Conservation (phyloP, 345 rosid species). For the Physaria fendleri region DNA sequence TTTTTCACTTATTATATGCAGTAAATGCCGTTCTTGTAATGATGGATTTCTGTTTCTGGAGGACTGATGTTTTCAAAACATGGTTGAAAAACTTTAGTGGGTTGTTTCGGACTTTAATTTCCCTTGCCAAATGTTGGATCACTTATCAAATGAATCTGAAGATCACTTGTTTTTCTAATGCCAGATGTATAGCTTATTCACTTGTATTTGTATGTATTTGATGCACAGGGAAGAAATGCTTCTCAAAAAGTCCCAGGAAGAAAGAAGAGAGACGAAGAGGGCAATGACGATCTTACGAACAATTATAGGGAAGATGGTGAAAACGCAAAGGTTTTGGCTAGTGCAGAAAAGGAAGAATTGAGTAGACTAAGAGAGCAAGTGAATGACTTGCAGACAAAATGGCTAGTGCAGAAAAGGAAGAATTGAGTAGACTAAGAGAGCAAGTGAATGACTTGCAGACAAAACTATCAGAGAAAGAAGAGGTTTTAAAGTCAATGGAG, state of each 20-base stretch:
- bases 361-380: slow-evolving; percentile 58
- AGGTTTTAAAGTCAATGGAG: slow-evolving; percentile 65
- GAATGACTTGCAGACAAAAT: slow-evolving; percentile 60
- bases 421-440: slow-evolving; percentile 52
- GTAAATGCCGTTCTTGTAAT: neutral
- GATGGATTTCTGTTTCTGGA: slow-evolving; percentile 7
- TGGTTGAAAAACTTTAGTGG: slow-evolving; percentile 1
- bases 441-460: slow-evolving; percentile 68
- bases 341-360: slow-evolving; percentile 59
- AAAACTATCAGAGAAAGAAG: slow-evolving; percentile 80
- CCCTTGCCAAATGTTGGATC: neutral
- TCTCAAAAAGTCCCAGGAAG: slow-evolving; percentile 52
- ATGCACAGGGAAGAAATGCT: slow-evolving; percentile 54
- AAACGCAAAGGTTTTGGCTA: slow-evolving; percentile 37
- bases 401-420: slow-evolving; percentile 51
- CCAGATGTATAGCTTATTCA: neutral
- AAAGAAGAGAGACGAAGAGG: slow-evolving; percentile 61
- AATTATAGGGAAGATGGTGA: slow-evolving; percentile 42
- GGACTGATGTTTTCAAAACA: neutral
- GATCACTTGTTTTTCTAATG: neutral
- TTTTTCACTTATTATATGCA: neutral
- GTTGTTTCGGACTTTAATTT: neutral
- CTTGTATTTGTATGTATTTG: slow-evolving; percentile 33
- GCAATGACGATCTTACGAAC: slow-evolving; percentile 38
- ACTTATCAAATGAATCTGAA: neutral